These are phyloP conservation scores for Phenoliferia sp. DNA, from an alignment of 1,284 basidiomycete species.

Conservation along the genomic window DNA sequence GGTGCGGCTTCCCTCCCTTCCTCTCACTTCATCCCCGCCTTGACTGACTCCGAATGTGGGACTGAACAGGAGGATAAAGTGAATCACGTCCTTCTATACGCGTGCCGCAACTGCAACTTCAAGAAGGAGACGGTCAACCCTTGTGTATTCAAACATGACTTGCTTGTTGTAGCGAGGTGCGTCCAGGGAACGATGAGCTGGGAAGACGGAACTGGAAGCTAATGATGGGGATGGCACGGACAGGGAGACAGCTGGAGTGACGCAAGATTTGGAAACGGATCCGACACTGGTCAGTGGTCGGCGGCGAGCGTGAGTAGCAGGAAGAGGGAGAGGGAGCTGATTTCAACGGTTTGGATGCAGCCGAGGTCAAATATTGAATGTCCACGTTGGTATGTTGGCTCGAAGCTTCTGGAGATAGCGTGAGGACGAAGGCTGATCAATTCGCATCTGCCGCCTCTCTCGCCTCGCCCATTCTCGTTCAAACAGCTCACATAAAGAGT, in stretches of 20 bases:
- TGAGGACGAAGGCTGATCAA: not conserved
- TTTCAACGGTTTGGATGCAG: conserved; percentile 7
- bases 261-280: conserved; percentile 81
- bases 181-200: conserved; percentile 39
- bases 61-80: conserved; percentile 70
- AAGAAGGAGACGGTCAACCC: conserved; percentile 80
- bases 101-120: conserved; percentile 87
- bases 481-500: conserved; percentile 39
- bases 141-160: conserved; percentile 88
- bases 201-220: not conserved
- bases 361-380: conserved; percentile 46
- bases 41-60: not conserved
- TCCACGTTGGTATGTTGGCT: conserved; percentile 40
- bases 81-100: conserved; percentile 81
- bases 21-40: not conserved
- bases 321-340: not conserved
- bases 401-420: too few species aligned
- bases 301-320: not conserved
- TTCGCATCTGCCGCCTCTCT: not conserved
- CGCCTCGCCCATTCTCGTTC: too few species aligned
- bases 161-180: conserved; percentile 88
- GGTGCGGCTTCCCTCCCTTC: conserved; percentile 38
- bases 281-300: conserved; percentile 67
- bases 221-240: not conserved
- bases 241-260: conserved; percentile 90